Conservation (phyloP, 768 basidiomycete species). For the Infundibulicybe gibba region DNA sequence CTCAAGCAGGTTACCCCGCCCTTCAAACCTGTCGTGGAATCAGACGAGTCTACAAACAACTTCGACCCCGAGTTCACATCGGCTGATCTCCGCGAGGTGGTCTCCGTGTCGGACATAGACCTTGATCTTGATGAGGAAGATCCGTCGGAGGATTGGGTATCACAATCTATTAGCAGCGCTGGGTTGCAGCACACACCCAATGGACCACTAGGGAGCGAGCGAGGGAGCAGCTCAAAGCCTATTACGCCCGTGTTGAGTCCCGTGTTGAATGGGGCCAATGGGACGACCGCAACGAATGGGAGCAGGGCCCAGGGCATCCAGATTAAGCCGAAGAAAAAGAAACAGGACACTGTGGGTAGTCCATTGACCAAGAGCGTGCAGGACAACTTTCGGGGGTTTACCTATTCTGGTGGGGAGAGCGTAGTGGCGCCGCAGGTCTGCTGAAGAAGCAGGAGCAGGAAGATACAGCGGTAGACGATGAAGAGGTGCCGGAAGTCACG, state of each 20-base stretch:
- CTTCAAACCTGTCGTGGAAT: conserved; percentile 97
- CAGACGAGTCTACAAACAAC: conserved; percentile 96
- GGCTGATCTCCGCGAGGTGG: conserved; percentile 80
- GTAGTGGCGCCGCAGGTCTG: conserved; percentile 41
- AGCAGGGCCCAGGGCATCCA: conserved; percentile 40
- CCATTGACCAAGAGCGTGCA: conserved; percentile 91
- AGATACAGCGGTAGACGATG: conserved; percentile 51
- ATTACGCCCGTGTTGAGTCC: conserved; percentile 14
- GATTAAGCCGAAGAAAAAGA: conserved; percentile 47
- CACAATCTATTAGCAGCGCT: conserved; percentile 36
- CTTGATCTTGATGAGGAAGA: conserved; percentile 57
- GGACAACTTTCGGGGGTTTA: conserved; percentile 96
- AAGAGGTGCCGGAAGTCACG: conserved; percentile 43
- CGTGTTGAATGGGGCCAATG: conserved; percentile 10
- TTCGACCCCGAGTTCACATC: conserved; percentile 98
- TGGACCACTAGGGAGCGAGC: conserved; percentile 72
- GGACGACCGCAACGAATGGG: not conserved
- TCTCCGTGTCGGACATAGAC: conserved; percentile 34
- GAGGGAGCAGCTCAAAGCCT: conserved; percentile 13
- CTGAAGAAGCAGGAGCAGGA: conserved; percentile 44
- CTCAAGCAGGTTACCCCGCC: conserved; percentile 92
- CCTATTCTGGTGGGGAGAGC: conserved; percentile 75
- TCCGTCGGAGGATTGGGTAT: conserved; percentile 69
- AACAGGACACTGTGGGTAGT: conserved; percentile 45
- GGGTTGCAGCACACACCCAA: conserved; percentile 60